These are phyloP conservation scores for Agarophyton chilense DNA, from an alignment of 23 red algal genomes.

Conservation along the genomic window DNA sequence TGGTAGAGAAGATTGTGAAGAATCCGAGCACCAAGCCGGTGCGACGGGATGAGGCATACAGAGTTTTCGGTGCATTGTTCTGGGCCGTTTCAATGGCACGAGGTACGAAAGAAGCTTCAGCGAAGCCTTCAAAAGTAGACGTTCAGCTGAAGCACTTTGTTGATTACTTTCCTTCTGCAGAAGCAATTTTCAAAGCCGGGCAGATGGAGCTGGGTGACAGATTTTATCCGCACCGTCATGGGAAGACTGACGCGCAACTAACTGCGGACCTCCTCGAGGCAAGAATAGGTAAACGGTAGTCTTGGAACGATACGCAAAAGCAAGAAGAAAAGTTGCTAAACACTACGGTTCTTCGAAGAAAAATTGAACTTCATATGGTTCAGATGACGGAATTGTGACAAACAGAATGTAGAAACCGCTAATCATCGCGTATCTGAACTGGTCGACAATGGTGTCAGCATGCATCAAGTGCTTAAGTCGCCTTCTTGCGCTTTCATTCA, in stretches of 20 bases:
- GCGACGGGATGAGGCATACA: conserved; percentile 35
- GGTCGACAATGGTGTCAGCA: too few relatives aligned
- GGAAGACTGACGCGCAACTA: conserved; percentile 6
- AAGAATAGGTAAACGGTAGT: neutral
- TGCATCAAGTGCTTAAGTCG: neutral
- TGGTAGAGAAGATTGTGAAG: neutral
- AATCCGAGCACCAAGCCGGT: neutral
- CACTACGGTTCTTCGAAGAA: conserved; percentile 4
- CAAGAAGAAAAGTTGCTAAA: neutral
- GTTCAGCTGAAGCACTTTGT: conserved; percentile 2
- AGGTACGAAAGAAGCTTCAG: neutral
- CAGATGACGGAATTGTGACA: neutral
- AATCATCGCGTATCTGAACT: neutral
- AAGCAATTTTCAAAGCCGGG: conserved; percentile 2
- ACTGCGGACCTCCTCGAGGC: conserved; percentile 5
- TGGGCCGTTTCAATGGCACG: conserved; percentile 53
- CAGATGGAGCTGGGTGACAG: neutral
- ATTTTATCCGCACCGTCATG: conserved; percentile 9
- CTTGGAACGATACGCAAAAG: neutral
- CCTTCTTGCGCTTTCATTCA: neutral
- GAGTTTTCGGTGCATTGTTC: conserved; percentile 50
- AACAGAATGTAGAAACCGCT: neutral
- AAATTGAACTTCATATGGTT: neutral
- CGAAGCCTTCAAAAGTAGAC: conserved; percentile 6
- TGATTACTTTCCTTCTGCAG: conserved; percentile 1